Conservation (phyloP, 2,329 filamentous ascomycete species). For the Dactylonectria estremocensis region DNA sequence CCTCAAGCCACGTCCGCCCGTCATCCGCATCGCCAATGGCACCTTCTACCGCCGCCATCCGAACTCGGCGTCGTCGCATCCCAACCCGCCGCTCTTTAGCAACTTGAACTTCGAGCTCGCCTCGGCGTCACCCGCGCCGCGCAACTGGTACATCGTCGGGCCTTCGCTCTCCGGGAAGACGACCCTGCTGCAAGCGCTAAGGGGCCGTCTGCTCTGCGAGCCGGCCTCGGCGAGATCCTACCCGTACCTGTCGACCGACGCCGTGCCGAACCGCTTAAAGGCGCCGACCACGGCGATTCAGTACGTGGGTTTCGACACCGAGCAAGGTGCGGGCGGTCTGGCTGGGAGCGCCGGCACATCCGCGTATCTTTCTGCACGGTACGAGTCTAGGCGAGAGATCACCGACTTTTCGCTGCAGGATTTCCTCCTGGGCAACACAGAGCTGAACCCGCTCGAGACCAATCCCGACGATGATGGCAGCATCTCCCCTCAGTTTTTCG, state of each 20-base stretch:
- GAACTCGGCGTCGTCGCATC: slow-evolving; percentile 61
- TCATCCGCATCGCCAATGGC: slow-evolving; percentile 82
- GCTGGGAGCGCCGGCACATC: slow-evolving; percentile 74
- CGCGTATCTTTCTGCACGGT: slow-evolving; percentile 89
- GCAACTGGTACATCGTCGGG: slow-evolving; percentile 89
- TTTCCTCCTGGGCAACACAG: slow-evolving; percentile 86
- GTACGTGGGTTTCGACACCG: slow-evolving; percentile 91
- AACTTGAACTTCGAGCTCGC: slow-evolving; percentile 80
- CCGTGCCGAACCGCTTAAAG: slow-evolving; percentile 69
- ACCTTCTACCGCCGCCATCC: slow-evolving; percentile 89
- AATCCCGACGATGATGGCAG: slow-evolving; percentile 60
- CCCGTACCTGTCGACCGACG: slow-evolving; percentile 80
- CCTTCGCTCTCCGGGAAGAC: slow-evolving; percentile 86
- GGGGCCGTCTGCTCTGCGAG: slow-evolving; percentile 81
- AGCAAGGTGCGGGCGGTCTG: slow-evolving; percentile 69
- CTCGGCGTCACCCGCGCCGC: slow-evolving; percentile 63
- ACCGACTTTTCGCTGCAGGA: slow-evolving; percentile 89
- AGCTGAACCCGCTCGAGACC: slow-evolving; percentile 78
- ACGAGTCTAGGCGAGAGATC: slow-evolving; percentile 88
- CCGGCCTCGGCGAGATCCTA: slow-evolving; percentile 84
- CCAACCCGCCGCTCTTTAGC: slow-evolving; percentile 82
- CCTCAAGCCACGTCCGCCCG: slow-evolving; percentile 62
- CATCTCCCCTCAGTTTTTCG: slow-evolving; percentile 67
- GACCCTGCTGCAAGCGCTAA: slow-evolving; percentile 83
- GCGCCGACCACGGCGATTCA: slow-evolving; percentile 79